phyloP scores from a whole-genome alignment of 2,329 filamentous ascomycete species.

The Chrysoporthe deuterocubensis region DNA sequence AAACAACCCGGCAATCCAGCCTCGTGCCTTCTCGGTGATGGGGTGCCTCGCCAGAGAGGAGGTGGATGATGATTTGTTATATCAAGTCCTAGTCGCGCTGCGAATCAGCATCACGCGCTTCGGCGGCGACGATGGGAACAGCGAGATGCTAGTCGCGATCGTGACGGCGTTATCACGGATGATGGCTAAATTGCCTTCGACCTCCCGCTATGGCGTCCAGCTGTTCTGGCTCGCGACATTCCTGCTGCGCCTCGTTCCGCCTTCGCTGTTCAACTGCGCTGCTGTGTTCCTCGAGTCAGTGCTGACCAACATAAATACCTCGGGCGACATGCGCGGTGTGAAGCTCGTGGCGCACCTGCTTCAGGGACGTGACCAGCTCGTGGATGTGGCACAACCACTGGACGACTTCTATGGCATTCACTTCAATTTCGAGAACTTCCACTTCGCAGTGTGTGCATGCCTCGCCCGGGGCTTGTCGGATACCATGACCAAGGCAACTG shows the following conservation, averaged over 20 bases:
- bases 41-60: constrained; percentile 72
- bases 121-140: constrained; percentile 62
- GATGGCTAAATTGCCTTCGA: constrained; percentile 69
- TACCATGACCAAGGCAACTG: constrained; percentile 60
- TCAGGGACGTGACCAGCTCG: constrained; percentile 62
- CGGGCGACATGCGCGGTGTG: constrained; percentile 61
- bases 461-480: constrained; percentile 68
- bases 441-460: constrained; percentile 68
- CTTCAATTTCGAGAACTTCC: constrained; percentile 67
- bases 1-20: constrained; percentile 73
- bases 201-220: constrained; percentile 70
- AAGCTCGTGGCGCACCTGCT: constrained; percentile 64
- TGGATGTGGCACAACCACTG: constrained; percentile 64
- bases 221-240: constrained; percentile 74
- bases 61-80: constrained; percentile 72
- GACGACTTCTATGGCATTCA: constrained; percentile 70
- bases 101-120: constrained; percentile 68
- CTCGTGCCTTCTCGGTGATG: constrained; percentile 72
- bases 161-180: constrained; percentile 71
- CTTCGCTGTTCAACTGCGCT: constrained; percentile 67
- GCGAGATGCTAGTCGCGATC: constrained; percentile 71
- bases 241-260: constrained; percentile 65
- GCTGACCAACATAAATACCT: constrained; percentile 65
- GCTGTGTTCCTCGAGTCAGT: constrained; percentile 68
- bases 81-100: constrained; percentile 71